Evolutionary conservation across 2,329 filamentous ascomycete genomes (phyloP), one percentile per base, ranked within the genome.

Genomic region (Anisogramma anomala): DNA sequence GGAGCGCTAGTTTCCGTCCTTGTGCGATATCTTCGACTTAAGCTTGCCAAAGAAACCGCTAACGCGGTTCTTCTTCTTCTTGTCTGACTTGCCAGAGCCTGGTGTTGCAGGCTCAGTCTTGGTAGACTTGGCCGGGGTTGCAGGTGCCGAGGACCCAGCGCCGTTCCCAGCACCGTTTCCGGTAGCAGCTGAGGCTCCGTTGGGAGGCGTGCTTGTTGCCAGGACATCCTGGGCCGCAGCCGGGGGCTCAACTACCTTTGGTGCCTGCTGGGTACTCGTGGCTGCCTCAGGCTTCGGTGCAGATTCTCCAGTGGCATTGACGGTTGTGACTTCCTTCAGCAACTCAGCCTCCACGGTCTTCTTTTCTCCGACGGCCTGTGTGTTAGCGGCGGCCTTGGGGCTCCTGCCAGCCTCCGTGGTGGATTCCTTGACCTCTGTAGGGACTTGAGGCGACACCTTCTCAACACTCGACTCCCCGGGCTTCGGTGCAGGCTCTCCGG

Each of bases 351-450:
- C 85, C 4, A 87, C 69, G 8, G 67, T 70, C 58, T 74, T 76
- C 73, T 91, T 91, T 52, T 88, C 83, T 48, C 72, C 64, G 6
- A 91, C 82, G 14, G 79, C 82, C 41, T 70, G 69, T 2, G 75
- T 66, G 59, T 78, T 81, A 41, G 73, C 72, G 25, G 82, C 74
- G 25, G 84, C 84, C 61, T 91, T 85, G 8, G 84, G 80, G 46
- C 66, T 68, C 53, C 69, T 59, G 40, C 75, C 72, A 15, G 82
- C 71, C 53, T 72, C 66, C 28, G 62, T 55, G 34, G 77, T 71
- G 6, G 73, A 76, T 50, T 74, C 65, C 59, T 72, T 72, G 15
- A 79, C 75, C 49, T 72, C 65, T 20, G 57, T 54, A 39, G 75
- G 74, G 5, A 76, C 71, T 46, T 69, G 62, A 32, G 70, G 62